Percentiles rank a stretch among this genome's conserved stretches.
These are phyloP conservation scores for Isabelozyma gotoi DNA, from an alignment of 805 yeast genomes.

Conservation along the genomic window DNA sequence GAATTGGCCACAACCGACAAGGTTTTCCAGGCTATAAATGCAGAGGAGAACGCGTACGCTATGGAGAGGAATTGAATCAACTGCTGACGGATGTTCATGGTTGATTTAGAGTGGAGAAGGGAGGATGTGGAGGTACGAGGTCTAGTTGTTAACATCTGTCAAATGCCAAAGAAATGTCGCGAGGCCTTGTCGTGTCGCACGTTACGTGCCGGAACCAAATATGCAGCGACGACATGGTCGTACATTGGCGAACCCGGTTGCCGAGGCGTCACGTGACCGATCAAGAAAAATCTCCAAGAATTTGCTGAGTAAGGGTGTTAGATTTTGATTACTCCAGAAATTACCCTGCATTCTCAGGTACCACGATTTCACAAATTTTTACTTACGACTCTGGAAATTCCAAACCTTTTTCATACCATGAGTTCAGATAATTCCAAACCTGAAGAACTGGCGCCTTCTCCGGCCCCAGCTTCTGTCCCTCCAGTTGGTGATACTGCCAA, in stretches of 20 bases:
- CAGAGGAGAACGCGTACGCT: constrained; percentile 79
- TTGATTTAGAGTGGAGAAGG: not conserved
- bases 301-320: not conserved
- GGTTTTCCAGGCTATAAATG: constrained; percentile 90
- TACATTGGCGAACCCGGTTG: too few species aligned
- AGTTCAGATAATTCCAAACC: not conserved
- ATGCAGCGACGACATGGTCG: too few species aligned
- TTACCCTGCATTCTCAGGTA: not conserved
- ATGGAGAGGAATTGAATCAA: constrained; percentile 67
- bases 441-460: not conserved
- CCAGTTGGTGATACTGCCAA: constrained; percentile 6
- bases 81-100: constrained; percentile 61
- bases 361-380: too few species aligned
- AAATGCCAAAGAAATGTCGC: not conserved
- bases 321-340: not conserved
- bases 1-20: constrained; percentile 75
- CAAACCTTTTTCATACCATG: not conserved
- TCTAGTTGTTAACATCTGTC: not conserved
- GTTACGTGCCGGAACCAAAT: not conserved
- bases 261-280: too few species aligned
- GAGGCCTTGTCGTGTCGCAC: too few species aligned
- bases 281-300: too few species aligned
- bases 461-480: not conserved
- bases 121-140: too few species aligned
- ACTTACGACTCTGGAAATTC: too few species aligned